A percentile compares a stretch with the other conserved stretches of the same genome.
Conservation (phyloP, 73 alveolate genomes). For the Paramecium tetraurelia region DNA sequence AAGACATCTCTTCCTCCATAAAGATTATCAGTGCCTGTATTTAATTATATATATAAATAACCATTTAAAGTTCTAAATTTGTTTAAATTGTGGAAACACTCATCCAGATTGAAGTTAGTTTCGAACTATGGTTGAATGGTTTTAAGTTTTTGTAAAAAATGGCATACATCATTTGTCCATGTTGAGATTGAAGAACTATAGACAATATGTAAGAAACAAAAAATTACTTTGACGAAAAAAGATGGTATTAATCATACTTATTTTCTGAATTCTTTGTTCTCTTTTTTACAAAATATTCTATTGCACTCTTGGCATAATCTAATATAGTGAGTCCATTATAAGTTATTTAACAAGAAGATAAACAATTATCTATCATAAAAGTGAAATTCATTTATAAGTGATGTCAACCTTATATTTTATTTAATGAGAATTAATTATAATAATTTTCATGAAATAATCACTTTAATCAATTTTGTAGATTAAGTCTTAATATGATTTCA, state of each 20-base stretch:
- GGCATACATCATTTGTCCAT: slow-evolving; percentile 25
- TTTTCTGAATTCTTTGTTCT: slow-evolving; percentile 9
- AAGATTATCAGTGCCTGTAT: slow-evolving; percentile 33
- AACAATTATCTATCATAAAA: slow-evolving; percentile 45
- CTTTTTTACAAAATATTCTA: slow-evolving; percentile 30
- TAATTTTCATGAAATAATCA: background rate
- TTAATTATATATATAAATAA: slow-evolving; percentile 1
- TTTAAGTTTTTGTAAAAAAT: background rate
- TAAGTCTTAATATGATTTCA: background rate
- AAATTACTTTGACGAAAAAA: slow-evolving; percentile 39
- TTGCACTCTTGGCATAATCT: slow-evolving; percentile 48
- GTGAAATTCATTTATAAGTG: slow-evolving; percentile 43
- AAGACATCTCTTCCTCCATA: slow-evolving; percentile 46
- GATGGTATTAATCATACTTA: slow-evolving; percentile 32
- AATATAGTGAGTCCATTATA: slow-evolving; percentile 31
- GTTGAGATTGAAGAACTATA: slow-evolving; percentile 29
- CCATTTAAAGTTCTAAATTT: slow-evolving; percentile 35
- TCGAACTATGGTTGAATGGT: slow-evolving; percentile 1
- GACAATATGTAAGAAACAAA: background rate
- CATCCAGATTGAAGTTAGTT: background rate
- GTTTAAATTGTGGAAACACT: slow-evolving; percentile 7
- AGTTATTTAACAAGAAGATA: slow-evolving; percentile 25
- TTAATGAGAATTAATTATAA: background rate
- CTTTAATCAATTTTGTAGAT: background rate
- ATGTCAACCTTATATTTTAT: background rate